A percentile compares a stretch with the other conserved stretches of the same genome.
Conservation (phyloP, 2,329 filamentous ascomycete genomes). For the Curvularia sp. region DNA sequence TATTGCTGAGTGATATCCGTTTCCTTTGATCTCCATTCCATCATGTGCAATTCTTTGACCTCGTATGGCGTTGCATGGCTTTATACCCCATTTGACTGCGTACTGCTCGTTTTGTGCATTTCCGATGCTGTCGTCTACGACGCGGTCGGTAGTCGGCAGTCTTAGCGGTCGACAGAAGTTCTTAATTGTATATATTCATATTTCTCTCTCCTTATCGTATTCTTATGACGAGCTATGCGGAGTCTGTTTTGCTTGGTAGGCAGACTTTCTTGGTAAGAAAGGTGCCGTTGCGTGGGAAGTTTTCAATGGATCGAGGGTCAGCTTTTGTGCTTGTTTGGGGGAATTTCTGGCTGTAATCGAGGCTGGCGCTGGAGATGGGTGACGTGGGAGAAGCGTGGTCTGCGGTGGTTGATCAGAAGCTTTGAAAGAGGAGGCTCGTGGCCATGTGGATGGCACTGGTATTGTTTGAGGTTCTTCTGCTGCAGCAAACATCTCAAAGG, state of each 20-base stretch:
- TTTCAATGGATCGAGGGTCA: slow-evolving; percentile 1
- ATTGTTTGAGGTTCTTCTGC: slow-evolving; percentile 2
- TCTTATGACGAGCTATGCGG: slow-evolving; percentile 30
- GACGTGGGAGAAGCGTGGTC: background rate
- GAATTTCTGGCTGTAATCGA: background rate
- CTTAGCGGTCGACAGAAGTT: slow-evolving; percentile 9
- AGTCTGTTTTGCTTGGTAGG: slow-evolving; percentile 14
- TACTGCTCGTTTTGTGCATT: slow-evolving; percentile 18
- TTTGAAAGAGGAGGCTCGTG: background rate
- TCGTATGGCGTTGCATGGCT: slow-evolving; percentile 37
- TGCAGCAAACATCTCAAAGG: background rate
- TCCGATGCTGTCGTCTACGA: slow-evolving; percentile 7
- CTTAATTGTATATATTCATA: slow-evolving; percentile 24
- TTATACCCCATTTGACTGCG: slow-evolving; percentile 42
- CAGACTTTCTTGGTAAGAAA: background rate
- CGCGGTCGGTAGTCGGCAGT: slow-evolving; percentile 1
- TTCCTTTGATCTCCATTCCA: slow-evolving; percentile 11
- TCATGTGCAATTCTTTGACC: slow-evolving; percentile 30
- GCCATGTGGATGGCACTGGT: slow-evolving; percentile 4
- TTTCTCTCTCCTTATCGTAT: slow-evolving; percentile 23
- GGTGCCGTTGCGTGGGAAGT: slow-evolving; percentile 1
- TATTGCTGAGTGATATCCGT: slow-evolving; percentile 40
- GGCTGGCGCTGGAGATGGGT: background rate
- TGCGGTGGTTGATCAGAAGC: background rate
- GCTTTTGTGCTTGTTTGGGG: slow-evolving; percentile 1